Conservation (phyloP, 108 stramenopile species). For the Skeletonema potamos region DNA sequence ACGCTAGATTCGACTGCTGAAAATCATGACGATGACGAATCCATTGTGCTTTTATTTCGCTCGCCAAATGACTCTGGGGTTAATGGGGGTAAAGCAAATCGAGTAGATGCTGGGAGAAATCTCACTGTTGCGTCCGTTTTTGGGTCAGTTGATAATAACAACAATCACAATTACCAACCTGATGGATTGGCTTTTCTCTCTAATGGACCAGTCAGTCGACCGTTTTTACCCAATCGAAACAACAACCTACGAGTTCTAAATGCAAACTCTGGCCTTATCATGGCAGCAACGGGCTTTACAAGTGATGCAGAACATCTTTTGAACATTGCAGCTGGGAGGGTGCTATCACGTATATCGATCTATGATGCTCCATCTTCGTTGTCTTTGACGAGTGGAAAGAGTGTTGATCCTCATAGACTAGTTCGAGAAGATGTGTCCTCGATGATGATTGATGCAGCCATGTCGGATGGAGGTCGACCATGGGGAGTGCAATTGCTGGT, state of each 20-base stretch:
- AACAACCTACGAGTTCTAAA: constrained; percentile 73
- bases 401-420: constrained; percentile 44
- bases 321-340: constrained; percentile 28
- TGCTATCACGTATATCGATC: constrained; percentile 34
- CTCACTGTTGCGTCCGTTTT: constrained; percentile 24
- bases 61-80: constrained; percentile 10
- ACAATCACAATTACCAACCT: neutral
- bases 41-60: constrained; percentile 37
- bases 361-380: constrained; percentile 23
- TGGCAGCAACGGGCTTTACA: constrained; percentile 45
- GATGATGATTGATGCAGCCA: constrained; percentile 35
- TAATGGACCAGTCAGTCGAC: constrained; percentile 36
- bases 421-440: constrained; percentile 42
- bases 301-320: constrained; percentile 43
- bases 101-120: constrained; percentile 18
- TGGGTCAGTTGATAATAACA: neutral
- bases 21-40: constrained; percentile 18
- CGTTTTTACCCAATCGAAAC: constrained; percentile 19
- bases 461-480: constrained; percentile 37
- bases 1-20: neutral
- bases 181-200: constrained; percentile 20
- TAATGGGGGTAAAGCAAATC: neutral
- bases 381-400: constrained; percentile 7
- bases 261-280: constrained; percentile 60
- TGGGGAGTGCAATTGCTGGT: constrained; percentile 44